Base-by-base conservation (phyloP, 1,139 yeast genomes). In the Diutina rugosa region DNA sequence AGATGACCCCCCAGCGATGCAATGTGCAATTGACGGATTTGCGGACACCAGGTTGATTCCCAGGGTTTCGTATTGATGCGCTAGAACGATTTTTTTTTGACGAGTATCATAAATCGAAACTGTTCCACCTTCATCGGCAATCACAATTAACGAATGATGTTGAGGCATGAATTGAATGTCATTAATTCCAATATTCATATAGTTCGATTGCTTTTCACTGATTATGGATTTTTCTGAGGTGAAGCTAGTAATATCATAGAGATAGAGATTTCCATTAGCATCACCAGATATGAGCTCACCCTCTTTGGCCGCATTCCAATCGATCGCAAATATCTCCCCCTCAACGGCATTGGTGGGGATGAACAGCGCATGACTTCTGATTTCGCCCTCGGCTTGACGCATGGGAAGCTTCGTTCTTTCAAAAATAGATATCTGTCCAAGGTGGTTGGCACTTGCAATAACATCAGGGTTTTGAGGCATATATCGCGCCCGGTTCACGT, bases 361-460 rank as follows among this genome's bases (percentile, higher is more conserved):
- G 6, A 49, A 32, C n/a, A n/a, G 35, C 1, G 21, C 10, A 16
- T 49, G 53, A 9, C 18, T 30, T n/a, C 7, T 49, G n/a, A 49
- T 16, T 16, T 32, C 53, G 6, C 44, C 53, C 6, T 30, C 53
- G 1, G 29, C 12, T 16, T 49, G 44, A n/a, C 53, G 35, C 44
- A 32, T 32, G 9, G 53, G n/a, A 3, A 49, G n/a, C 14, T 46
- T 47, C 1, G 85, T 80, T 58, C 85, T 66, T 63, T 81, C 82
- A 61, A 74, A 80, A 4, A 81, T 66, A 38, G 69, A 70, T 56
- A 80, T 59, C 51, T 72, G 72, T 2, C 80, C 80, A 28, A 63
- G 57, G 60, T 72, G 74, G 60, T 74, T 76, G 44, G 72, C 70
- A 62, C 75, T 70, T 21, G 79, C 79, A 38, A 75, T 67, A 3